These are phyloP conservation scores for Trichoderma harzianum DNA, from an alignment of 2,329 filamentous ascomycete genomes.

Conservation along the genomic window DNA sequence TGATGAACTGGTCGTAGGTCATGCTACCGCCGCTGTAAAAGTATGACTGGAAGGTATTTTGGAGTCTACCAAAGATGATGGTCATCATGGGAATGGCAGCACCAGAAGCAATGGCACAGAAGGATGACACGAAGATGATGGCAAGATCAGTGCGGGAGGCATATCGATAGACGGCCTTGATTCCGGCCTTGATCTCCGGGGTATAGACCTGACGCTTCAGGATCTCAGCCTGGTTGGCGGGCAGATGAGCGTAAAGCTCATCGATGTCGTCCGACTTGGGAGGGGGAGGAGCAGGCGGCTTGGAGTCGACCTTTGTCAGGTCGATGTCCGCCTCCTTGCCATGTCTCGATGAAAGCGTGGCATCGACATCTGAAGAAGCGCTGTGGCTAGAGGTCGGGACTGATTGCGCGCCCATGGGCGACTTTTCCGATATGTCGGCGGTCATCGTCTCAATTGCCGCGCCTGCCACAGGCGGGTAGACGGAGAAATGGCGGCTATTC, in stretches of 20 bases:
- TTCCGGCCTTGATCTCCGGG: slow-evolving; percentile 60
- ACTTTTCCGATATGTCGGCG: slow-evolving; percentile 10
- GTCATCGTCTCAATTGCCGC: slow-evolving; percentile 13
- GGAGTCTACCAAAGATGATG: slow-evolving; percentile 73
- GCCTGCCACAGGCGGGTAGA: slow-evolving; percentile 6
- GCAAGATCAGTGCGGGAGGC: slow-evolving; percentile 61
- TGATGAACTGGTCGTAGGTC: slow-evolving; percentile 54
- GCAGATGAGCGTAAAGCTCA: slow-evolving; percentile 60
- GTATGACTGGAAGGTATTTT: slow-evolving; percentile 62
- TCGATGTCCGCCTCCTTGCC: background rate
- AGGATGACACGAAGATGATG: slow-evolving; percentile 57
- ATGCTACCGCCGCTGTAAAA: slow-evolving; percentile 39
- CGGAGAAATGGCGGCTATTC: background rate
- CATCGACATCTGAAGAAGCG: slow-evolving; percentile 13
- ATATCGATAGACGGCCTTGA: slow-evolving; percentile 67
- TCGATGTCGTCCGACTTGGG: slow-evolving; percentile 38
- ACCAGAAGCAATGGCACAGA: slow-evolving; percentile 68
- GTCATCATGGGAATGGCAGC: slow-evolving; percentile 79
- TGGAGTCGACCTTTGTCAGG: slow-evolving; percentile 17
- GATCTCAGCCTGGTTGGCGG: slow-evolving; percentile 62
- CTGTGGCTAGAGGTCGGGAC: slow-evolving; percentile 11
- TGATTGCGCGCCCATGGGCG: background rate
- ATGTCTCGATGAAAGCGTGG: background rate
- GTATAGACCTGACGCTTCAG: slow-evolving; percentile 66
- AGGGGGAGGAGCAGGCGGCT: background rate